phyloP scores from a whole-genome alignment of 1,284 basidiomycete species.

The Apiotrichum gracile region DNA sequence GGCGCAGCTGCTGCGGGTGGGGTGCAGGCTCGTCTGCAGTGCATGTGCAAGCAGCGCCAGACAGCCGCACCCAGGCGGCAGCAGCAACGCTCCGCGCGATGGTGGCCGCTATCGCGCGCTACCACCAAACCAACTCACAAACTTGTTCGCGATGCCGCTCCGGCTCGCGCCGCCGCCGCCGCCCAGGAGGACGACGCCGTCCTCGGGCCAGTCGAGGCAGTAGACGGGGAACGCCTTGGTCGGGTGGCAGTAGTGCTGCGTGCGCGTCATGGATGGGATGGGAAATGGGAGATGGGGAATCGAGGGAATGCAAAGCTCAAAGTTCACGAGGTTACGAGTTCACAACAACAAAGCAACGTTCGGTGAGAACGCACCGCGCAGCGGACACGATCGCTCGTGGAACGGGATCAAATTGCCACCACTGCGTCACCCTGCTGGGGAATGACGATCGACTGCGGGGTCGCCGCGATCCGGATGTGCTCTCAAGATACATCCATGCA shows the following conservation, averaged over 20 bases:
- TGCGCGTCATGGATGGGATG: constrained; percentile 57
- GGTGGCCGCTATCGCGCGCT: neutral
- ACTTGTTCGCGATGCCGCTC: constrained; percentile 86
- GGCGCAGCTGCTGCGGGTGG: neutral
- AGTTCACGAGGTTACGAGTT: too few species aligned
- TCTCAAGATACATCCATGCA: too few species aligned
- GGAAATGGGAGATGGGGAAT: too few species aligned
- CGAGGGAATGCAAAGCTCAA: too few species aligned
- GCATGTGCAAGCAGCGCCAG: too few species aligned
- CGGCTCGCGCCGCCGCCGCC: constrained; percentile 76
- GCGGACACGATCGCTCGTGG: too few species aligned
- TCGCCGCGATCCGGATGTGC: too few species aligned
- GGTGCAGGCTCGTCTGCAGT: neutral
- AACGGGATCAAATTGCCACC: too few species aligned
- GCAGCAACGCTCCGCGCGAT: neutral
- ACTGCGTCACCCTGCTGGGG: too few species aligned
- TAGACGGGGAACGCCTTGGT: constrained; percentile 78
- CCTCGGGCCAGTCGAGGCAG: constrained; percentile 72
- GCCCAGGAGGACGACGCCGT: constrained; percentile 70
- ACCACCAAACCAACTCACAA: constrained; percentile 62
- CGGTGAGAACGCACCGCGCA: too few species aligned
- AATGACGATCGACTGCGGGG: too few species aligned
- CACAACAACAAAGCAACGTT: too few species aligned
- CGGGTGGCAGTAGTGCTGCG: constrained; percentile 68
- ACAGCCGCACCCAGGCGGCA: neutral